Evolutionary conservation across 1,284 basidiomycete genomes (phyloP).

Genomic region (Cutaneotrichosporon curvatum): DNA sequence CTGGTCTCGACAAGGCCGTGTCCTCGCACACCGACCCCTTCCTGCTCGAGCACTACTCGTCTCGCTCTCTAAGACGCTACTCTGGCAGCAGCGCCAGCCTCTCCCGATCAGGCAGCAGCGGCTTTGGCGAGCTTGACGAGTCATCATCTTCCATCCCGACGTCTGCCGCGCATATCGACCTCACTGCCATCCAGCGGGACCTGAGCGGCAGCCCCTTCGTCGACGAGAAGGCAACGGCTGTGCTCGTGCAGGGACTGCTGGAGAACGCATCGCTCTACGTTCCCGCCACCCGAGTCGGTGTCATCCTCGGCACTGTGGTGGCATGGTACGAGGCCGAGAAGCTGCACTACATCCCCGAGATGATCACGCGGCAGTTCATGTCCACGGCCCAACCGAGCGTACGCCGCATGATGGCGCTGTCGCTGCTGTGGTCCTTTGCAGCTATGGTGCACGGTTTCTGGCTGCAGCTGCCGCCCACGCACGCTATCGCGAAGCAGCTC

Average conservation of each 20-base stretch:
- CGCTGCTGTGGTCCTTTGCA: conserved; percentile 7
- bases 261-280: not conserved
- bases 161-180: conserved; percentile 1
- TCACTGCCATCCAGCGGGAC: conserved; percentile 1
- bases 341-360: conserved; percentile 10
- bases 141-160: conserved; percentile 4
- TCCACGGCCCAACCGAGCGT: conserved; percentile 1
- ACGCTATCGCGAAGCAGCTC: conserved; percentile 4
- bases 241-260: conserved; percentile 3
- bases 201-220: conserved; percentile 5
- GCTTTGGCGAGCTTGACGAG: conserved; percentile 1
- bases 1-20: too few relatives aligned
- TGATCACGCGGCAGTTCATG: conserved; percentile 4
- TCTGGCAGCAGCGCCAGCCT: not conserved
- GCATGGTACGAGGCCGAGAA: conserved; percentile 9
- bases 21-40: not conserved
- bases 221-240: conserved; percentile 4
- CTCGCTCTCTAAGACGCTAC: not conserved
- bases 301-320: conserved; percentile 8
- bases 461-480: conserved; percentile 3
- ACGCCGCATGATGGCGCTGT: not conserved
- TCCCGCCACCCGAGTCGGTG: conserved; percentile 3
- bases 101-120: not conserved
- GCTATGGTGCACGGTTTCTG: conserved; percentile 6
- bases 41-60: conserved; percentile 3